These are phyloP conservation scores for Boletus semigastroideus DNA, from an alignment of 1,284 basidiomycete species.

Conservation along the genomic window DNA sequence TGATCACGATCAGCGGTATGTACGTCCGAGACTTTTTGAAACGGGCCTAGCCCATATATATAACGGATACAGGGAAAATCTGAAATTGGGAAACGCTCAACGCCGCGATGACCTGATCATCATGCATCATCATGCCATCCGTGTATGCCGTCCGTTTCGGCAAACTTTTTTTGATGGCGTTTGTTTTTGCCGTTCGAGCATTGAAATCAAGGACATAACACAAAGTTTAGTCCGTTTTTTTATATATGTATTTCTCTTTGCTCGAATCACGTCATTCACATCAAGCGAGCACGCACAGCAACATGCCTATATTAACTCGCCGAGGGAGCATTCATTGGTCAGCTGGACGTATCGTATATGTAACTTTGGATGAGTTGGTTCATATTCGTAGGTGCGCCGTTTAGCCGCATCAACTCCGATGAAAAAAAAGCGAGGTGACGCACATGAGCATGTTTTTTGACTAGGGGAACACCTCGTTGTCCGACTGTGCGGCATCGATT, in stretches of 20 bases:
- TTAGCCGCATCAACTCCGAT: slow-evolving; percentile 24
- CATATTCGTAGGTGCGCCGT: slow-evolving; percentile 19
- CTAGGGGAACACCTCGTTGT: slow-evolving; percentile 16
- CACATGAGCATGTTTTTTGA: slow-evolving; percentile 6
- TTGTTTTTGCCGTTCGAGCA: too few relatives aligned
- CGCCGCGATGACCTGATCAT: slow-evolving; percentile 17
- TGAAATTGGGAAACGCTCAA: slow-evolving; percentile 14
- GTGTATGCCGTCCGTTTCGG: slow-evolving; percentile 5
- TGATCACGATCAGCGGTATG: slow-evolving; percentile 18
- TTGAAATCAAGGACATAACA: neutral
- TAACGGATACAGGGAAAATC: neutral
- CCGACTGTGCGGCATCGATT: too few relatives aligned
- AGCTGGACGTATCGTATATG: slow-evolving; percentile 10
- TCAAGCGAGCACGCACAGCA: slow-evolving; percentile 19
- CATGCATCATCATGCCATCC: neutral
- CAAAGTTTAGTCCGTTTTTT: slow-evolving; percentile 31
- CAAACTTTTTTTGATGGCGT: slow-evolving; percentile 1
- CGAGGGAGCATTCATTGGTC: slow-evolving; percentile 7
- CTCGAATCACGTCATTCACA: slow-evolving; percentile 34
- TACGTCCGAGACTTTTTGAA: slow-evolving; percentile 9
- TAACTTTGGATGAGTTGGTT: slow-evolving; percentile 10
- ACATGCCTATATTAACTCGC: slow-evolving; percentile 9
- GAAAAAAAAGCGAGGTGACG: slow-evolving; percentile 2
- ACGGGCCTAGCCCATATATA: too few relatives aligned
- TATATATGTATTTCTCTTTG: neutral